A percentile compares a stretch with the other conserved stretches of the same genome.
phyloP scores from a whole-genome alignment of 1,139 yeast genomes.

The Scheffersomyces lignicola region DNA sequence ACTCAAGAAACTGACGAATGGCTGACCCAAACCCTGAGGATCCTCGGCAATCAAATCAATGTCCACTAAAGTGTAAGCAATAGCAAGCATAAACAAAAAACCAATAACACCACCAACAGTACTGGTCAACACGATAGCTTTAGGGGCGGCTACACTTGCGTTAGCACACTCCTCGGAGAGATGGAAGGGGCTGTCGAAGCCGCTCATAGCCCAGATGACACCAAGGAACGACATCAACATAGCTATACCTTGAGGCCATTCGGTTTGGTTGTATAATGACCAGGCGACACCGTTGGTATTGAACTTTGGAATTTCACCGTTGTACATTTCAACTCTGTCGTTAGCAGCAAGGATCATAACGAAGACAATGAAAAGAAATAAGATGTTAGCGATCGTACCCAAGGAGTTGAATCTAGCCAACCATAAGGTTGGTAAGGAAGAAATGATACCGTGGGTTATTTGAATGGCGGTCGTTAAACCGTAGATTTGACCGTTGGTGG shows the following conservation, averaged over 20 bases:
- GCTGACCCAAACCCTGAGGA: constrained; percentile 60
- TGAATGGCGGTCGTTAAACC: constrained; percentile 54
- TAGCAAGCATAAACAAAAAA: constrained; percentile 61
- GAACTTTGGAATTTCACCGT: constrained; percentile 41
- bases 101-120: constrained; percentile 62
- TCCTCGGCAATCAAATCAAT: constrained; percentile 50
- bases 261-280: constrained; percentile 61
- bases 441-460: constrained; percentile 48
- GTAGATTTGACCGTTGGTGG: constrained; percentile 52
- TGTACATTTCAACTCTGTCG: constrained; percentile 35
- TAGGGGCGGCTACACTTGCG: constrained; percentile 64
- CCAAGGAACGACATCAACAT: constrained; percentile 63
- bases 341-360: constrained; percentile 58
- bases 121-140: constrained; percentile 67
- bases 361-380: constrained; percentile 55
- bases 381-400: constrained; percentile 52
- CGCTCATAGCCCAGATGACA: constrained; percentile 76
- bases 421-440: constrained; percentile 55
- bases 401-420: constrained; percentile 55
- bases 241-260: constrained; percentile 66
- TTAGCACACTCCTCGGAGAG: constrained; percentile 70
- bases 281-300: constrained; percentile 55
- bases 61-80: constrained; percentile 63
- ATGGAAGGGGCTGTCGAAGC: constrained; percentile 75
- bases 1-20: constrained; percentile 57